Percentiles rank a stretch among this genome's conserved stretches.
phyloP scores from a whole-genome alignment of 176 grass and related monocot species.

The Triticum timopheevii region DNA sequence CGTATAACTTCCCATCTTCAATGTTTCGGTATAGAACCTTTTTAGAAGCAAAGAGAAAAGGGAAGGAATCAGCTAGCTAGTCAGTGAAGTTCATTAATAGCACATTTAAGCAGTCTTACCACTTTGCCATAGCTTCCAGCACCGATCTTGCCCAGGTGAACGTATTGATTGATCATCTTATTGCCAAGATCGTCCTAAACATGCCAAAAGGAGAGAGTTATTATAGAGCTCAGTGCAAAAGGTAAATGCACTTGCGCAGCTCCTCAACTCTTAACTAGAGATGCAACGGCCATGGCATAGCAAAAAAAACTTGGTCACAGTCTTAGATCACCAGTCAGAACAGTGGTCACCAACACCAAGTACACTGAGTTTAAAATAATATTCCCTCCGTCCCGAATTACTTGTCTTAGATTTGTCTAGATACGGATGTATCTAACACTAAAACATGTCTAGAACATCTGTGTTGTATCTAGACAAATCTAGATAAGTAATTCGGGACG shows the following conservation, averaged over 20 bases:
- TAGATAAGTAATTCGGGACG: too few relatives aligned
- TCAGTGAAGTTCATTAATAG: neutral
- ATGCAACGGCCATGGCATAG: neutral
- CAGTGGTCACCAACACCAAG: neutral
- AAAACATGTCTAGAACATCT: too few relatives aligned
- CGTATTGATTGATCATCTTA: constrained; percentile 92
- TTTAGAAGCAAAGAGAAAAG: neutral
- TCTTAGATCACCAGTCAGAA: neutral
- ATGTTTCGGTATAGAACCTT: constrained; percentile 73
- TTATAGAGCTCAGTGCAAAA: neutral
- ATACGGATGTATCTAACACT: too few relatives aligned
- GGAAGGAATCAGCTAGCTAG: neutral
- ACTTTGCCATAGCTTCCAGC: constrained; percentile 97
- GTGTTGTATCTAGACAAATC: too few relatives aligned
- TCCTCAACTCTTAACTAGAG: neutral
- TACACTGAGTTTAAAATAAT: neutral
- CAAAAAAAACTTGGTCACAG: neutral
- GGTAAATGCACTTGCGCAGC: neutral
- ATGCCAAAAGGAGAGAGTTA: constrained; percentile 24
- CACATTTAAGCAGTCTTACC: constrained; percentile 51
- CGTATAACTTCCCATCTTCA: constrained; percentile 73
- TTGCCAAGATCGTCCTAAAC: constrained; percentile 72
- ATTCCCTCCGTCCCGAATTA: too few relatives aligned
- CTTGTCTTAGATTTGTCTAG: too few relatives aligned
- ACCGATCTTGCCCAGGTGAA: constrained; percentile 69